Base-by-base conservation (phyloP, 345 rosid species). In the Physaria fendleri region DNA sequence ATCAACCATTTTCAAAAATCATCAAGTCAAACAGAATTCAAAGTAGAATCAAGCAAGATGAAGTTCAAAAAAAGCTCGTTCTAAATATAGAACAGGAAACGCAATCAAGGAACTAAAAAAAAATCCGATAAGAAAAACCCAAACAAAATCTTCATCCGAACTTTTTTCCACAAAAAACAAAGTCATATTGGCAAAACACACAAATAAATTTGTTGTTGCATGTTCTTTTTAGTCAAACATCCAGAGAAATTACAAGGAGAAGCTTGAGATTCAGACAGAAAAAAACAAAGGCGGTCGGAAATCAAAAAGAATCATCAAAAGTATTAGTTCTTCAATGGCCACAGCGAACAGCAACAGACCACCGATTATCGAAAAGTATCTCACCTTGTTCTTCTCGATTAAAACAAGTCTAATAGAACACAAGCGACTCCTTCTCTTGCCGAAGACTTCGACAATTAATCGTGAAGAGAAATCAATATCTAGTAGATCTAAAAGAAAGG, bases 401-500 rank as follows among this genome's bases (percentile, higher is more conserved):
- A 1, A 39, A 28, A 35, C 38, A 64, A 62, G 47, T 35, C 20
- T 18, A 59, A 43, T 49, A 64, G 60, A 45, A 13, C 28, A 16
- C 8, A 10, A 61, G 11, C 9, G 40, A 45, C 43, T 15, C 32
- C 51, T 37, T 23, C 2, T 13, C 18, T 56, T n/a, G 35, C 23
- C 15, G 68, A 33, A 56, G 59, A 57, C 60, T 57, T 56, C 9
- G 48, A 25, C 42, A 59, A 47, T 15, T 38, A 37, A 34, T 34
- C 8, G 56, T 18, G 27, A 51, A 51, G 32, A 2, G 7, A 24
- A 47, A 64, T 22, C 37, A 49, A 56, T 34, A 35, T 27, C 33
- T 12, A 37, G 62, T 68, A 80, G 83, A 80, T 80, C 88, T 83
- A 76, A 51, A 37, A 11, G 11, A 9, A 56, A 23, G 11, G 58